These are phyloP conservation scores for Coniochaeta sp. DNA, from an alignment of 2,329 filamentous ascomycete species.

Conservation along the genomic window DNA sequence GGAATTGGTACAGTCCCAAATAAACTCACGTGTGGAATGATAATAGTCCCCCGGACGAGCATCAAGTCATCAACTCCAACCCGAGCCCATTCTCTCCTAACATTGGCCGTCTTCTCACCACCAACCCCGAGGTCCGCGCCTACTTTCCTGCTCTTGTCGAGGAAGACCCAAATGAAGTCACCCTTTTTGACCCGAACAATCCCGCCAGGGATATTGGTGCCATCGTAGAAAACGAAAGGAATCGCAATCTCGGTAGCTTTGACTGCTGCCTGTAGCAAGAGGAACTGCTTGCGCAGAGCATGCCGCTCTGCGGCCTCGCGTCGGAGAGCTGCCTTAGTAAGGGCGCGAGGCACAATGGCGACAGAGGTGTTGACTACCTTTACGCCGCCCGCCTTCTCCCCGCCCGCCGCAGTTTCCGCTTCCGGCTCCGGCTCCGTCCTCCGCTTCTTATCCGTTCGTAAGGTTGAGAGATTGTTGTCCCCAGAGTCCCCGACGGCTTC, in stretches of 20 bases:
- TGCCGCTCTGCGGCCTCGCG: slow-evolving; percentile 71
- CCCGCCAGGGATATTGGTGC: slow-evolving; percentile 80
- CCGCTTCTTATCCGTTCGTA: slow-evolving; percentile 14
- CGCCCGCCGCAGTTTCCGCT: slow-evolving; percentile 1
- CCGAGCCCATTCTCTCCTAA: slow-evolving; percentile 77
- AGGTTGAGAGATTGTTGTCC: slow-evolving; percentile 20
- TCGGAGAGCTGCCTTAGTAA: slow-evolving; percentile 57
- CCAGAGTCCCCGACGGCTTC: slow-evolving; percentile 54
- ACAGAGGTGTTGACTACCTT: slow-evolving; percentile 57
- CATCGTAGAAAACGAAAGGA: slow-evolving; percentile 96
- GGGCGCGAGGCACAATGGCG: slow-evolving; percentile 59
- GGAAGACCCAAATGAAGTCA: slow-evolving; percentile 84
- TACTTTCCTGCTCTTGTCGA: slow-evolving; percentile 86
- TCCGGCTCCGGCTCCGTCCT: slow-evolving; percentile 27
- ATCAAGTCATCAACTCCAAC: slow-evolving; percentile 94
- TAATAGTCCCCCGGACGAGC: slow-evolving; percentile 82
- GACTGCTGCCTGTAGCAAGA: slow-evolving; percentile 74
- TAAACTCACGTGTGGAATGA: slow-evolving; percentile 83
- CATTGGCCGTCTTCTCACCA: slow-evolving; percentile 54
- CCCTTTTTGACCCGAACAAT: slow-evolving; percentile 85
- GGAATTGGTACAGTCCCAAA: background rate
- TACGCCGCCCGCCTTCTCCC: slow-evolving; percentile 13
- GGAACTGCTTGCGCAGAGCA: slow-evolving; percentile 68
- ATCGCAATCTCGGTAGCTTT: slow-evolving; percentile 85
- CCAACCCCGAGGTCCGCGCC: slow-evolving; percentile 76